phyloP scores from a whole-genome alignment of 2,329 filamentous ascomycete species.

The Aspergillus brunneoviolaceus region DNA sequence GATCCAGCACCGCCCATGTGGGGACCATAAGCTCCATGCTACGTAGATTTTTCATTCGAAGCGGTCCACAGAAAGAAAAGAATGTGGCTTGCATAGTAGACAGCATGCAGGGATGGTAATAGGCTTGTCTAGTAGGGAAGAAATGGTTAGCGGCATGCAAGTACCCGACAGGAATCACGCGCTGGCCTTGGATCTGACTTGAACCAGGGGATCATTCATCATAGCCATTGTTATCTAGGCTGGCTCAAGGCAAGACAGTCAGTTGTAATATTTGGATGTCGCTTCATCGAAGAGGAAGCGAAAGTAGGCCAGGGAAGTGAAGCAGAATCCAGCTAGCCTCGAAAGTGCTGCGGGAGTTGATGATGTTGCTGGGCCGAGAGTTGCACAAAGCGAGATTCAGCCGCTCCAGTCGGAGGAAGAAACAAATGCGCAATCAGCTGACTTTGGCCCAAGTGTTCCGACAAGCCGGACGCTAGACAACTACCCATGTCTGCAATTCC shows the following conservation, averaged over 20 bases:
- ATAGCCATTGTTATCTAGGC: conserved; percentile 8
- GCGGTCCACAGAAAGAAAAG: not conserved
- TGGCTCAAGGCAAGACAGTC: not conserved
- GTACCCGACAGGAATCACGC: conserved; percentile 32
- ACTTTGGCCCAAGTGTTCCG: not conserved
- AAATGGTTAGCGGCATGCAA: conserved; percentile 25
- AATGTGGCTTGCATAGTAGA: conserved; percentile 12
- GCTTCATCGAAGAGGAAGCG: not conserved
- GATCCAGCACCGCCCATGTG: not conserved
- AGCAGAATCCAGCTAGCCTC: not conserved
- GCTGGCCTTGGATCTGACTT: conserved; percentile 23
- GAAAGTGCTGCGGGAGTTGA: not conserved
- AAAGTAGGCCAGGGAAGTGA: not conserved
- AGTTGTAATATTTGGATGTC: not conserved
- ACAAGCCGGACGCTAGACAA: not conserved
- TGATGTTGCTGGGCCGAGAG: not conserved
- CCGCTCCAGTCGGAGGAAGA: not conserved
- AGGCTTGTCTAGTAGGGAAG: conserved; percentile 4
- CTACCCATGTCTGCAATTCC: not conserved
- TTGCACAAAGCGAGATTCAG: not conserved
- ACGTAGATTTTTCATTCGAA: not conserved
- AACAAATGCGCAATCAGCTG: not conserved
- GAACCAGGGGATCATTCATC: conserved; percentile 12
- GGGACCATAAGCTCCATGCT: not conserved
- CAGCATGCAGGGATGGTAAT: not conserved